phyloP scores from a whole-genome alignment of 192 early-diverging fungal species.

The Coemansia erecta region DNA sequence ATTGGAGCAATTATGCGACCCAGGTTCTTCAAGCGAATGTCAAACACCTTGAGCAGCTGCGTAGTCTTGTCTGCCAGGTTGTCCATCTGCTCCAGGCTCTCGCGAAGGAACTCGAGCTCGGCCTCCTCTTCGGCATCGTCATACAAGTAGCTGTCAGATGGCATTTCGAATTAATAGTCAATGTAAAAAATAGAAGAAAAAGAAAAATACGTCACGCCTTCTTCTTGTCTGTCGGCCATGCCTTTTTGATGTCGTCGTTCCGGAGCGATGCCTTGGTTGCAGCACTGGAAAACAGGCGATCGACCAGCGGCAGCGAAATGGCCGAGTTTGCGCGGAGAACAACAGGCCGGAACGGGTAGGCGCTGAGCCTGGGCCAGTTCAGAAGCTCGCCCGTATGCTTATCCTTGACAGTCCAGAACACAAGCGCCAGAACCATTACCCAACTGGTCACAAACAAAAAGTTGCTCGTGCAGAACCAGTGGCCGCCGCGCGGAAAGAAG shows the following conservation, averaged over 20 bases:
- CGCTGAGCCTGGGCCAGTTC: constrained; percentile 52
- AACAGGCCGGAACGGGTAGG: constrained; percentile 40
- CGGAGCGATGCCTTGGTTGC: constrained; percentile 25
- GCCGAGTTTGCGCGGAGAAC: constrained; percentile 37
- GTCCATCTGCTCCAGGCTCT: constrained; percentile 57
- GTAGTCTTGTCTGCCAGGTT: constrained; percentile 51
- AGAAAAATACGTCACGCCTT: constrained; percentile 11
- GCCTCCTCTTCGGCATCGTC: constrained; percentile 53
- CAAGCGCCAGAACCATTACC: constrained; percentile 33
- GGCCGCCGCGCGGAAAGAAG: constrained; percentile 49
- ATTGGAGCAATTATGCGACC: constrained; percentile 51
- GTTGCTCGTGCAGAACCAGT: constrained; percentile 40
- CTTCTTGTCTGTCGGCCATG: constrained; percentile 39
- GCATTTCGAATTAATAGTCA: constrained; percentile 13
- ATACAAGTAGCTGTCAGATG: constrained; percentile 36
- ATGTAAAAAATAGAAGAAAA: constrained; percentile 1
- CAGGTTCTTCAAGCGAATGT: constrained; percentile 51
- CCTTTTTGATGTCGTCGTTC: constrained; percentile 26
- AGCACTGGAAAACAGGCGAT: constrained; percentile 30
- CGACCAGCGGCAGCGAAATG: constrained; percentile 34
- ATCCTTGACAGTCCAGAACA: constrained; percentile 29
- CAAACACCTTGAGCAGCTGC: constrained; percentile 51
- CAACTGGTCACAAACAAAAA: constrained; percentile 39
- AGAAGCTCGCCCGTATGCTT: constrained; percentile 51
- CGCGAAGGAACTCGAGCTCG: constrained; percentile 52